These are phyloP conservation scores for Trichopus zeylanicus DNA, from an alignment of 116 monocot species.

Conservation along the genomic window DNA sequence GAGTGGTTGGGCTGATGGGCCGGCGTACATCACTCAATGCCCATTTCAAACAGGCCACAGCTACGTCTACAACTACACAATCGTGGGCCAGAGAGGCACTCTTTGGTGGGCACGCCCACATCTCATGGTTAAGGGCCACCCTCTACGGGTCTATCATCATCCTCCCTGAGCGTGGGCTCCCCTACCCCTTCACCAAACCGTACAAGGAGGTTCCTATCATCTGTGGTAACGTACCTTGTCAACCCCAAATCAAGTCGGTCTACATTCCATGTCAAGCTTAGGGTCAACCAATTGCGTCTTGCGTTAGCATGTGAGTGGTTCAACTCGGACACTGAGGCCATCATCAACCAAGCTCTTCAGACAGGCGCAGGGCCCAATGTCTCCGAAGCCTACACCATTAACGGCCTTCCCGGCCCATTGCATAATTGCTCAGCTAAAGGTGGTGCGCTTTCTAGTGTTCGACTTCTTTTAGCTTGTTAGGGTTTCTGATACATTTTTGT, in stretches of 20 bases:
- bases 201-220: conserved; percentile 8
- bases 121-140: conserved; percentile 6
- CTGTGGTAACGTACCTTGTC: conserved; percentile 9
- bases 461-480: no score
- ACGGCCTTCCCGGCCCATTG: conserved; percentile 4
- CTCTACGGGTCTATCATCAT: conserved; percentile 6
- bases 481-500: not conserved
- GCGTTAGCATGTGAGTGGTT: conserved; percentile 10
- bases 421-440: conserved; percentile 11
- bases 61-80: conserved; percentile 12
- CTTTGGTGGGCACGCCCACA: conserved; percentile 12
- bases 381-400: conserved; percentile 10
- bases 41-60: conserved; percentile 5
- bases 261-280: no score
- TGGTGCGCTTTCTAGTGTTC: not conserved
- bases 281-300: no score
- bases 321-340: not conserved
- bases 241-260: no score
- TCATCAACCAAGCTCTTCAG: conserved; percentile 8
- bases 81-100: conserved; percentile 8
- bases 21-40: conserved; percentile 16
- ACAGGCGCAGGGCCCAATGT: conserved; percentile 8
- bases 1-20: conserved; percentile 19
- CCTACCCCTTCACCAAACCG: conserved; percentile 4
- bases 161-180: conserved; percentile 3